phyloP scores from a whole-genome alignment of 2,329 filamentous ascomycete genomes.

The Aspergillus costaricaensis region DNA sequence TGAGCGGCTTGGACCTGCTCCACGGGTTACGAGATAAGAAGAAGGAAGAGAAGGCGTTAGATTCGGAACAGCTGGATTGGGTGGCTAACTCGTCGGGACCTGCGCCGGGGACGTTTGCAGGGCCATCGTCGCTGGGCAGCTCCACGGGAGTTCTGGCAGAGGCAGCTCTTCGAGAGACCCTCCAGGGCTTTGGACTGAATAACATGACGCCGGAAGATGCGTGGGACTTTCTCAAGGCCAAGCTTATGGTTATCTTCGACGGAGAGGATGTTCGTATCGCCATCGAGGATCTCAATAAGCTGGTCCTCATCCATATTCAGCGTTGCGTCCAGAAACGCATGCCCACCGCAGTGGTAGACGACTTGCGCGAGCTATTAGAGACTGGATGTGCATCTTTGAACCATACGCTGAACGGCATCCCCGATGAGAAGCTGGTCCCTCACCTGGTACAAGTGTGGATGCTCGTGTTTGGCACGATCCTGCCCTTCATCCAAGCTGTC shows the following conservation, averaged over 20 bases:
- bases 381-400: conserved; percentile 85
- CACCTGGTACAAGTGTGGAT: conserved; percentile 93
- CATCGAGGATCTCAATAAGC: conserved; percentile 65
- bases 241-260: conserved; percentile 64
- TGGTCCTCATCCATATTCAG: conserved; percentile 64
- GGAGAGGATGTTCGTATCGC: conserved; percentile 65
- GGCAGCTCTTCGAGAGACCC: conserved; percentile 42
- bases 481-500: conserved; percentile 93
- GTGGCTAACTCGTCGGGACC: conserved; percentile 28
- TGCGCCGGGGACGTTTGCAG: conserved; percentile 35
- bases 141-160: conserved; percentile 35
- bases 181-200: conserved; percentile 61
- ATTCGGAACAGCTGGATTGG: conserved; percentile 41
- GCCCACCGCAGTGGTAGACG: conserved; percentile 62
- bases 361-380: conserved; percentile 61
- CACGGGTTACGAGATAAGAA: conserved; percentile 82
- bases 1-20: conserved; percentile 76
- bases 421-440: conserved; percentile 86
- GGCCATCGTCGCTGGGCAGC: conserved; percentile 40
- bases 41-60: conserved; percentile 64
- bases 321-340: conserved; percentile 63
- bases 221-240: conserved; percentile 66
- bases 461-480: conserved; percentile 82
- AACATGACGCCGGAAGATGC: conserved; percentile 69
- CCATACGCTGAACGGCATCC: conserved; percentile 73